A percentile compares a stretch with the other conserved stretches of the same genome.
These are phyloP conservation scores for Paracoccidioides brasiliensis DNA, from an alignment of 2,329 filamentous ascomycete genomes.

Conservation along the genomic window DNA sequence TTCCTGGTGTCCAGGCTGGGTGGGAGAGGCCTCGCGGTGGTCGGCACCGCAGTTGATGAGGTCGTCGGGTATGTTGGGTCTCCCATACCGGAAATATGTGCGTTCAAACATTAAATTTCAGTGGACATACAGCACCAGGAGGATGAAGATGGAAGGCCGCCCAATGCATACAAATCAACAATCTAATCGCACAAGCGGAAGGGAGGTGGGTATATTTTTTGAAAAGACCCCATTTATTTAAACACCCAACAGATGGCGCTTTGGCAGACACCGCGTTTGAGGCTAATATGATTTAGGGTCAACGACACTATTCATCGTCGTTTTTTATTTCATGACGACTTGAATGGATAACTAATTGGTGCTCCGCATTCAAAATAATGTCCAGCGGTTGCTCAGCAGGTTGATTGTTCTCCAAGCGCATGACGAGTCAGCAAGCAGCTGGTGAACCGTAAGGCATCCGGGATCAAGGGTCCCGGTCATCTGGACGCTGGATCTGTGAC, in stretches of 20 bases:
- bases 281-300: background rate
- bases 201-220: background rate
- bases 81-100: background rate
- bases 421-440: too few relatives aligned
- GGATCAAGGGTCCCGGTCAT: too few relatives aligned
- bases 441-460: too few relatives aligned
- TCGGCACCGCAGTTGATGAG: background rate
- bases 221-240: background rate
- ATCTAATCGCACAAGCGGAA: background rate
- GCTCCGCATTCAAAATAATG: too few relatives aligned
- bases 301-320: background rate
- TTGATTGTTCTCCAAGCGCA: too few relatives aligned
- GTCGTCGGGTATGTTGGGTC: background rate
- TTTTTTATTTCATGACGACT: too few relatives aligned
- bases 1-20: slow-evolving; percentile 6
- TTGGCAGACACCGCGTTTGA: background rate
- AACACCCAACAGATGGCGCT: background rate
- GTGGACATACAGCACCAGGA: background rate
- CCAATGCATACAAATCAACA: background rate
- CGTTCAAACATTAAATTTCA: background rate
- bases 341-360: too few relatives aligned
- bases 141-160: background rate
- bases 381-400: too few relatives aligned
- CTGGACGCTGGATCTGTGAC: too few relatives aligned
- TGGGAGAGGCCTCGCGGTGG: background rate